Evolutionary conservation across 116 monocot species (phyloP).

Genomic region (Phalaenopsis hybrid): DNA sequence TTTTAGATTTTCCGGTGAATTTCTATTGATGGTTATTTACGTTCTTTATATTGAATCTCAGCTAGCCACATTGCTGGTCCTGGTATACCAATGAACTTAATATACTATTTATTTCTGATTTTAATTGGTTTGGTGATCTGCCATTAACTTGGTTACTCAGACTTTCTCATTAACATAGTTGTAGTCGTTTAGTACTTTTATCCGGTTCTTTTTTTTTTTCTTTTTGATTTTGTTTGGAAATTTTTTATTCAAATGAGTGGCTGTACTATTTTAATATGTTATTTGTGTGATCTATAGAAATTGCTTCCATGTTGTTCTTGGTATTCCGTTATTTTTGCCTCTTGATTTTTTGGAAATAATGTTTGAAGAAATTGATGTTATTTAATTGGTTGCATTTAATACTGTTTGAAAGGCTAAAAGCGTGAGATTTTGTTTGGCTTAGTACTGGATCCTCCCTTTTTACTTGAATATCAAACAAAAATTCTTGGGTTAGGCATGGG

Average conservation of each 20-base stretch:
- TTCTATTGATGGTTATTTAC: neutral
- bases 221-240: neutral
- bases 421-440: neutral
- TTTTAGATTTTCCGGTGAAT: neutral
- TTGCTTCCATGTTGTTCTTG: neutral
- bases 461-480: too few species aligned
- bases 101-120: neutral
- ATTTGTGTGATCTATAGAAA: neutral
- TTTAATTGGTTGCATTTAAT: neutral
- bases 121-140: neutral
- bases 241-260: neutral
- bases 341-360: neutral
- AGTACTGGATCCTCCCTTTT: neutral
- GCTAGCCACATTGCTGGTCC: neutral
- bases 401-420: neutral
- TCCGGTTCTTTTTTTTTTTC: neutral
- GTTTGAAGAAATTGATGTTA: neutral
- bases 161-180: neutral
- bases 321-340: neutral
- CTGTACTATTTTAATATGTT: neutral
- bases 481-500: too few species aligned
- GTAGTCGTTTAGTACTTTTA: neutral
- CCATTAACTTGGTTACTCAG: neutral
- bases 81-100: neutral
- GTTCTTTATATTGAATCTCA: neutral